Percentiles rank a stretch among this genome's conserved stretches.
phyloP scores from a whole-genome alignment of 495 filamentous ascomycete species.

The Lichina pygmaea region DNA sequence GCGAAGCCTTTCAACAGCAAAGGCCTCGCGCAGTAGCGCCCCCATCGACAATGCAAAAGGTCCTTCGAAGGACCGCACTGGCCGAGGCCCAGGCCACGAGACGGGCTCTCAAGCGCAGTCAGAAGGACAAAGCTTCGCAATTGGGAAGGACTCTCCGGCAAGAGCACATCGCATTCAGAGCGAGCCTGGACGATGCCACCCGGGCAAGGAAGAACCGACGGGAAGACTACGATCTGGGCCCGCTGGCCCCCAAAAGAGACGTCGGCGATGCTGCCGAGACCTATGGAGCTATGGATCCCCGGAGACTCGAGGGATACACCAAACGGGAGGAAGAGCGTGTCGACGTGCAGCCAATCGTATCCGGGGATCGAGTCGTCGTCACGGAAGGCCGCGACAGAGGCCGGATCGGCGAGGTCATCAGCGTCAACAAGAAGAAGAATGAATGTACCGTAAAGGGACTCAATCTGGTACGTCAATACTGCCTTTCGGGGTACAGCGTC shows the following conservation, averaged over 20 bases:
- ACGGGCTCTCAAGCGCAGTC: slow-evolving; percentile 15
- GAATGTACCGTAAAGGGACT: slow-evolving; percentile 32
- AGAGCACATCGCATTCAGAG: slow-evolving; percentile 4
- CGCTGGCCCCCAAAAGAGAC: slow-evolving; percentile 48
- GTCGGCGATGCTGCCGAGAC: slow-evolving; percentile 18
- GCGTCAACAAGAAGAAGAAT: slow-evolving; percentile 27
- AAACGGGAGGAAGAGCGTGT: slow-evolving; percentile 20
- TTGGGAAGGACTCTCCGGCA: not conserved
- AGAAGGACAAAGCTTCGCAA: slow-evolving; percentile 12
- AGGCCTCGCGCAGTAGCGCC: not conserved
- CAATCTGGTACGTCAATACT: slow-evolving; percentile 30
- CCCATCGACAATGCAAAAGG: slow-evolving; percentile 35
- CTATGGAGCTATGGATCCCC: slow-evolving; percentile 23
- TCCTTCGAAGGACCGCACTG: slow-evolving; percentile 37
- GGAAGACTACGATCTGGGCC: slow-evolving; percentile 54
- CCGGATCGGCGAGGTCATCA: slow-evolving; percentile 41
- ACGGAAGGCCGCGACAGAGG: slow-evolving; percentile 51
- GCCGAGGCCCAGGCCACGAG: slow-evolving; percentile 34
- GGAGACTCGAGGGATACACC: slow-evolving; percentile 12
- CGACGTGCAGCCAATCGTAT: slow-evolving; percentile 32
- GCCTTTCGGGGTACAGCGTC: not conserved
- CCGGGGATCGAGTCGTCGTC: slow-evolving; percentile 53
- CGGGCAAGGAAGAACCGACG: slow-evolving; percentile 14
- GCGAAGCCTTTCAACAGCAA: not conserved
- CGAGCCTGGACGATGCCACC: slow-evolving; percentile 4